These are phyloP conservation scores for Haplographium delicatum DNA, from an alignment of 495 filamentous ascomycete genomes.

Conservation along the genomic window DNA sequence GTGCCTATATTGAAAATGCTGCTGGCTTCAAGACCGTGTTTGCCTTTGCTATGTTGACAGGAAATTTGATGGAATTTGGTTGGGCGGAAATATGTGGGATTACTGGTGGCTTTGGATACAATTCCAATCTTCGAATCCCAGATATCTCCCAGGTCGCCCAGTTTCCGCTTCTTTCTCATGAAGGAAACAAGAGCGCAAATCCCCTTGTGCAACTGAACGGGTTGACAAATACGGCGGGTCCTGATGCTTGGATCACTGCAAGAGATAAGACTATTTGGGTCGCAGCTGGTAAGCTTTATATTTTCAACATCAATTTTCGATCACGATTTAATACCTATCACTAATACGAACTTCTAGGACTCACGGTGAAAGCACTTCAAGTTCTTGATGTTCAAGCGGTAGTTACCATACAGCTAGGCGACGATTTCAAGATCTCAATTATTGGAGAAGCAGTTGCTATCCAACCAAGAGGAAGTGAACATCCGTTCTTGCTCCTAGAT, in stretches of 20 bases:
- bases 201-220: constrained; percentile 15
- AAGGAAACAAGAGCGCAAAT: constrained; percentile 4
- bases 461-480: constrained; percentile 25
- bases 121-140: constrained; percentile 31
- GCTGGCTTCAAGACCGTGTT: too few species aligned
- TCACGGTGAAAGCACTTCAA: constrained; percentile 15
- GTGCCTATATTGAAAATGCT: too few species aligned
- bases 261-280: constrained; percentile 7
- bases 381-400: constrained; percentile 36
- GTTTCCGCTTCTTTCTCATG: constrained; percentile 36
- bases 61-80: too few species aligned
- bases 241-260: neutral
- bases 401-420: constrained; percentile 28
- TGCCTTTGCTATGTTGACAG: too few species aligned
- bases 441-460: constrained; percentile 35
- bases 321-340: too few species aligned
- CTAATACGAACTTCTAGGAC: too few species aligned
- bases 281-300: too few species aligned
- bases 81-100: too few species aligned
- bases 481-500: constrained; percentile 35
- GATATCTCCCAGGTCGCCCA: constrained; percentile 27
- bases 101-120: constrained; percentile 49
- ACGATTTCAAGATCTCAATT: constrained; percentile 31
- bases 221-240: neutral
- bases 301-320: too few species aligned